Base-by-base conservation (phyloP, 2,329 filamentous ascomycete genomes). In the Ceratocystis cubensis region DNA sequence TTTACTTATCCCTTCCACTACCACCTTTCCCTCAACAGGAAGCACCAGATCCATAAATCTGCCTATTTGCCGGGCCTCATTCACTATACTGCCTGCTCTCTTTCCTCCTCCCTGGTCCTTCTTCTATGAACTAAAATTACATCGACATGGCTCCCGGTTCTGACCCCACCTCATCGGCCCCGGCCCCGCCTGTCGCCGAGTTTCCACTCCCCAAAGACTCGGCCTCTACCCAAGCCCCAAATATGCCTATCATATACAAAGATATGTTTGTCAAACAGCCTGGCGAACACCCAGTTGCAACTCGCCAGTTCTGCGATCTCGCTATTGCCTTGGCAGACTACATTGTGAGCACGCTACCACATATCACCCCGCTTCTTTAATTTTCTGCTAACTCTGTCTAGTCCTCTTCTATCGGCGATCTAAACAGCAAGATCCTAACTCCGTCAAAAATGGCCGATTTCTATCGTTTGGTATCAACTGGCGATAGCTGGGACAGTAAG, bases 381-480 rank as follows among this genome's bases (percentile, higher is more conserved):
- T 41, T 5, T n/a, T 30, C 17, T 17, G 28, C 63, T 65, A 65
- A 65, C 63, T 48, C 53, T 45, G 22, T 30, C 28, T 46, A 88
- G 86, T 79, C 79, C 62, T 74, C 77, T 61, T 76, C 85, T 63
- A 76, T 88, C 68, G 84, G 84, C 66, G 83, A 87, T 73, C 81
- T 76, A 70, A 77, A 78, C 33, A 77, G 80, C 25, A 75, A 75
- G 50, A 74, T 78, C 63, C 75, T 88, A 46, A 88, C 82, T 5
- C 87, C 88, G 0, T 76, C 80, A 64, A 91, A 91, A 73, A 78
- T 93, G 53, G 86, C 88, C n/a, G 79, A 82, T 48, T 93, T 91
- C 73, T 93, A 93, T 76, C 85, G 84, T 72, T 78, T 81, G 33
- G 87, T 90, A 17, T 67, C 66, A 2, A 63, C 45, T 1, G 89